Evolutionary conservation across 1,139 yeast genomes (phyloP), one percentile per base, ranked within the genome.

Genomic region (Suhomyces coccinellae): DNA sequence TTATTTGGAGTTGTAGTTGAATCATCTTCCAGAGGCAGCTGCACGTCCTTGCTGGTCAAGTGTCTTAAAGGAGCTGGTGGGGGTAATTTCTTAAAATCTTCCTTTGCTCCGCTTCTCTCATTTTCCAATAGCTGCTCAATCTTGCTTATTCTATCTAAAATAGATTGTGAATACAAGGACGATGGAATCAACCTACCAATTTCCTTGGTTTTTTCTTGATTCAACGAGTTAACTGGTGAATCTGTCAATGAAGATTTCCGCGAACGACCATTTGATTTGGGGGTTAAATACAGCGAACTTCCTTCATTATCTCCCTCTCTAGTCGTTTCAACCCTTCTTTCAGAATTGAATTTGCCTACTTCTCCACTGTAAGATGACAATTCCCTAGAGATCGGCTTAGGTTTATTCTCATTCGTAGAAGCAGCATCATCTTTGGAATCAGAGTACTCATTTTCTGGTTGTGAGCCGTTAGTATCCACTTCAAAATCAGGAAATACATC

Each of bases 81-180:
- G 1, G 57, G 57, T 4, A 52, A 22, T 33, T 44, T 50, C 31
- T 46, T 51, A 14, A 48, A n/a, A 13, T 46, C 53, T 32, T 52
- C 45, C 32, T 44, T 47, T 7, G 22, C 31, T 24, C 40, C 46
- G 30, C 41, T 41, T n/a, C 56, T 43, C 35, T 59, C 64, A 37
- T 48, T 50, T 39, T 56, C 56, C 17, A 59, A 40, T 14, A 64
- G 44, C 26, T 60, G 61, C 43, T 67, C 71, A 55, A 66, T 63
- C 34, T 54, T 56, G 40, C 57, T 63, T 28, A 67, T 62, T 40
- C 65, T 58, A 8, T 62, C 65, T 40, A 59, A 39, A 11, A 63
- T 59, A 2, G 66, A 53, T 24, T 47, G 53, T 11, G 54, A 60
- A 28, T 56, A 56, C 26, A 61, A 50, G 2, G 67, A 59, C 16